Evolutionary conservation across 768 basidiomycete genomes (phyloP), one percentile per base, ranked within the genome.

Genomic region (Butyriboletus loyo): DNA sequence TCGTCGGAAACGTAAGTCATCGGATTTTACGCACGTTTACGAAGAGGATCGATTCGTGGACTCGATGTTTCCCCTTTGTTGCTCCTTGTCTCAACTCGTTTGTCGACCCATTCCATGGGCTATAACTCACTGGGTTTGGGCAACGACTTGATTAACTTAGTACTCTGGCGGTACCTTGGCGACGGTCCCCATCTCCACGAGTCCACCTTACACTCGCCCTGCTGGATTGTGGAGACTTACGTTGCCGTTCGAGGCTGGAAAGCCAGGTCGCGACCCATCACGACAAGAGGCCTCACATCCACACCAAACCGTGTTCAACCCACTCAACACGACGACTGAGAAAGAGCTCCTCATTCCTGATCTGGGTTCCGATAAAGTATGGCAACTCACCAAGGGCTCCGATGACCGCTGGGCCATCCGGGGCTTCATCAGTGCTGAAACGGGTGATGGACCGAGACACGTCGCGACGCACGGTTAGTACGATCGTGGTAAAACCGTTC

Each of bases 271-370:
- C 1, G 77, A 89, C 63, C 61, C 65, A 7, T 77, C 78, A 19
- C 78, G 92, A 31, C 92, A 94, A 64, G 79, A 83, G 50, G 68
- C 72, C 6, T 77, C 89, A 4, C 92, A 94, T 63, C 87, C 89
- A 0, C 92, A 93, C 70, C 87, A 92, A 61, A 81, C 84, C 31
- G 61, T 77, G 51, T 52, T 67, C 53, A 65, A 61, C 45, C n/a
- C 57, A 1, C 61, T 83, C 14, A 76, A 80, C 36, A 67, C 76
- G 28, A 67, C 76, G 28, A 67, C 72, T 17, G 72, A 76, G 43
- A 62, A 73, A 25, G 86, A 89, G 56, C 69, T 92, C 13, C 75
- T 91, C 39, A 75, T 90, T 1, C 83, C 88, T 1, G 89, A 93
- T 66, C 73, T 94, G 7, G 91, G 91, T 5, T 76, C 80, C 3